These are phyloP conservation scores for Amphichorda felina DNA, from an alignment of 2,329 filamentous ascomycete genomes.

Conservation along the genomic window DNA sequence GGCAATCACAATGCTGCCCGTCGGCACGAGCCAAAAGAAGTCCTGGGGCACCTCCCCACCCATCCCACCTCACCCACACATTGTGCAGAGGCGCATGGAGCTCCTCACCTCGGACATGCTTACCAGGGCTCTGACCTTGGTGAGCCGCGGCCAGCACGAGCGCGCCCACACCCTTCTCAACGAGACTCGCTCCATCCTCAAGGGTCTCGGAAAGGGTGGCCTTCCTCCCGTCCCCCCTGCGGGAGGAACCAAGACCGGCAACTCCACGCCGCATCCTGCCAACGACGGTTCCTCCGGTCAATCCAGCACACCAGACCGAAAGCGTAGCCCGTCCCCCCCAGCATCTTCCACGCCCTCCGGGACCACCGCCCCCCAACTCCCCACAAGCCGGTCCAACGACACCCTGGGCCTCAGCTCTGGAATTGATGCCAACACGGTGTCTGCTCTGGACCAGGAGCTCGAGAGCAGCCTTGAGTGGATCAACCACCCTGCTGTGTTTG, in stretches of 20 bases:
- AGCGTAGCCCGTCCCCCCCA: conserved; percentile 42
- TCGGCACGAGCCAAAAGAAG: conserved; percentile 49
- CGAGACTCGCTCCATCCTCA: conserved; percentile 89
- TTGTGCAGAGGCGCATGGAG: conserved; percentile 96
- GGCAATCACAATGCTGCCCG: conserved; percentile 89
- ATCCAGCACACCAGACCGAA: conserved; percentile 38
- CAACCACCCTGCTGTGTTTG: conserved; percentile 89
- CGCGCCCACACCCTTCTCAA: conserved; percentile 83
- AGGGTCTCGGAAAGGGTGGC: conserved; percentile 89
- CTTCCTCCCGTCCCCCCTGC: conserved; percentile 75
- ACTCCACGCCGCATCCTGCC: conserved; percentile 33
- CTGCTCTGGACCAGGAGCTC: conserved; percentile 81
- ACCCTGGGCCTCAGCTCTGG: conserved; percentile 52
- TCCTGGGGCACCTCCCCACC: conserved; percentile 58
- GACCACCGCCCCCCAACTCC: conserved; percentile 25
- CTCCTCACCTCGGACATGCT: conserved; percentile 97
- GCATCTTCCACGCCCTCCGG: conserved; percentile 32
- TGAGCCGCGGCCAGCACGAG: conserved; percentile 85
- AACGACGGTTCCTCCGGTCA: conserved; percentile 26
- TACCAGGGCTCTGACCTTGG: conserved; percentile 78
- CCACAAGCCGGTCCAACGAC: conserved; percentile 42
- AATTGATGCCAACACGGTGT: conserved; percentile 75
- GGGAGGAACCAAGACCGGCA: conserved; percentile 23
- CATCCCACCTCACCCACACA: conserved; percentile 88
- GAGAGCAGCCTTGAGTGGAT: conserved; percentile 94